Percentiles rank a stretch among this genome's conserved stretches.
Conservation (phyloP, 1,284 basidiomycete genomes). For the Ceratobasidium sp. region DNA sequence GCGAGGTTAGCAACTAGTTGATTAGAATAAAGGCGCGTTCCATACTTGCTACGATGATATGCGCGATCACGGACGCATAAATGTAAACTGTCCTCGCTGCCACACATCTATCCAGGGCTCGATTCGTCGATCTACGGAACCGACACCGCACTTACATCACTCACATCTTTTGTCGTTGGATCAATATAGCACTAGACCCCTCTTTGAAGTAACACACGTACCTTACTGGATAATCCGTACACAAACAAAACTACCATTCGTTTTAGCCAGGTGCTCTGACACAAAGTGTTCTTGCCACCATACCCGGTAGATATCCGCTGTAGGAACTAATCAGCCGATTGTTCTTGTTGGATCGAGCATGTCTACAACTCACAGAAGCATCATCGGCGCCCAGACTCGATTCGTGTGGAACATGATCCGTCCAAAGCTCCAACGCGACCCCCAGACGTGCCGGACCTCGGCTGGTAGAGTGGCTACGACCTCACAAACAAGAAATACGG, state of each 20-base stretch:
- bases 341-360: background rate
- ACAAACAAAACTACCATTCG: background rate
- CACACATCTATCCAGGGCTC: background rate
- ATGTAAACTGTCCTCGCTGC: constrained; percentile 8
- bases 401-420: constrained; percentile 31
- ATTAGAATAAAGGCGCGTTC: background rate
- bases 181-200: background rate
- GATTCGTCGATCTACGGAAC: background rate
- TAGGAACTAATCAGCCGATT: background rate
- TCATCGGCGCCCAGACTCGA: constrained; percentile 8
- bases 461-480: background rate
- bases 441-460: constrained; percentile 10
- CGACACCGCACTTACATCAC: background rate
- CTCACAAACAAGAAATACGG: constrained; percentile 4
- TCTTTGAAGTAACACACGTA: background rate
- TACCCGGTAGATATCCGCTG: constrained; percentile 13
- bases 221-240: constrained; percentile 15
- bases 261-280: background rate
- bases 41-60: constrained; percentile 27
- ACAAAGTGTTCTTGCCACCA: background rate
- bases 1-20: background rate
- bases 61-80: constrained; percentile 11
- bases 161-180: background rate
- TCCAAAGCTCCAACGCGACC: constrained; percentile 25
- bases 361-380: constrained; percentile 17